Base-by-base conservation (phyloP, 2,329 filamentous ascomycete genomes). In the Pezicula radicicola region DNA sequence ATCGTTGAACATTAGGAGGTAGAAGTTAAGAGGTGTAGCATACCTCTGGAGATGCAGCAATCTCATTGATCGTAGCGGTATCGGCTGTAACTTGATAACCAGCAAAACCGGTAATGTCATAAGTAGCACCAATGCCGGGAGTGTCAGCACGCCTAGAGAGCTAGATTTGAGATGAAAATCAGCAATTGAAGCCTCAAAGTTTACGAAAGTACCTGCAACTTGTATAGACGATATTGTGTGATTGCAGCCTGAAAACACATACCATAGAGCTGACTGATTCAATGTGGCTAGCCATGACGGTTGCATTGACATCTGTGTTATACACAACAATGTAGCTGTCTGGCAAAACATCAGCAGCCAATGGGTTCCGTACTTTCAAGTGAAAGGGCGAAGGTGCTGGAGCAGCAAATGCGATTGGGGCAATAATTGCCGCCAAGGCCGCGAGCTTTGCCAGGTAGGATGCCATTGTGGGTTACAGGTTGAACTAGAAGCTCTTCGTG, bases 291-390 rank as follows among this genome's bases (percentile, higher is more conserved):
- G 70, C 66, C 60, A 85, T 76, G 36, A 70, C 69, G 15, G 73
- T 74, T 19, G 75, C 69, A 55, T 69, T 71, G 58, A 75, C 76
- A 50, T 74, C 76, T 57, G 72, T 72, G 66, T 85, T 81, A 72
- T 84, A 86, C 52, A 87, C 81, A 50, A 86, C 81, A 55, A 87
- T 85, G 68, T 84, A 87, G 46, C 74, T 74, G 70, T 81, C 76
- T 28, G 76, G 69, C 39, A 85, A 74, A 53, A 78, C 67, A 60
- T 81, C 70, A 9, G 58, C 58, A 50, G 74, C 75, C 30, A 74
- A 66, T 2, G 73, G 65, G 63, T 84, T 85, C 60, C 69, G 67
- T 60, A 62, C 60, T 50, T 66, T 66, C 43, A 62, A 48, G 46
- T 63, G 18, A 19, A n/a, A 15, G 41, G 54, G 16, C 42, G 37